Percentiles rank a stretch among this genome's conserved stretches.
phyloP scores from a whole-genome alignment of 140 eudicot species.

The Ambrosia hybrid region DNA sequence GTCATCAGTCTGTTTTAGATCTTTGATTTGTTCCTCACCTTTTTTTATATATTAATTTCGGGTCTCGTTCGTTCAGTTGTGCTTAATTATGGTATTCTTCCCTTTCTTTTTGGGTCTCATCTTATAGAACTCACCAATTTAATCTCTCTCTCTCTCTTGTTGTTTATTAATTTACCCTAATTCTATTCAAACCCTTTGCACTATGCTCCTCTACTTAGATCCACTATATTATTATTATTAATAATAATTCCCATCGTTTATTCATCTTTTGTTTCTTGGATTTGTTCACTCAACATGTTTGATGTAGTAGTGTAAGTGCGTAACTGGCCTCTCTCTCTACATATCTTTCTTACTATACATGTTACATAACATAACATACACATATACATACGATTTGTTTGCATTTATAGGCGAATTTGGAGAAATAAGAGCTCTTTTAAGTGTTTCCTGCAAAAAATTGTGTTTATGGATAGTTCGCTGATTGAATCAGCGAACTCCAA shows the following conservation, averaged over 20 bases:
- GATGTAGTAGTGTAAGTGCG: conserved; percentile 3
- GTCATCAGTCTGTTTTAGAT: conserved; percentile 36
- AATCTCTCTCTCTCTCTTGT: conserved; percentile 22
- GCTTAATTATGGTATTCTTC: conserved; percentile 15
- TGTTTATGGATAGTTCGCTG: no score
- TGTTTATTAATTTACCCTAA: conserved; percentile 26
- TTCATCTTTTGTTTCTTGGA: background rate
- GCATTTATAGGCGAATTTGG: no score
- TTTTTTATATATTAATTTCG: conserved; percentile 14
- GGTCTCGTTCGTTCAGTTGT: background rate
- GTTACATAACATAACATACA: no score
- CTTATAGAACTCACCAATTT: conserved; percentile 25
- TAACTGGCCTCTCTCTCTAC: background rate
- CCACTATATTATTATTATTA: no score
- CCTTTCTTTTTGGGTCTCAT: conserved; percentile 44
- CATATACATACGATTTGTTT: no score
- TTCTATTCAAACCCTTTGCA: conserved; percentile 18
- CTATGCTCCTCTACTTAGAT: background rate
- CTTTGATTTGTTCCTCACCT: conserved; percentile 49
- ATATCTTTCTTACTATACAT: background rate
- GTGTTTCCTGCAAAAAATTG: no score
- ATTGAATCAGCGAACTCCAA: no score
- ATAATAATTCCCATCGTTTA: background rate
- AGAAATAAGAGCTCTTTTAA: no score
- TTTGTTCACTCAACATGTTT: conserved; percentile 14